A percentile compares a stretch with the other conserved stretches of the same genome.
phyloP scores from a whole-genome alignment of 2,329 filamentous ascomycete species.

The Aspergillus oerlinghausenensis region DNA sequence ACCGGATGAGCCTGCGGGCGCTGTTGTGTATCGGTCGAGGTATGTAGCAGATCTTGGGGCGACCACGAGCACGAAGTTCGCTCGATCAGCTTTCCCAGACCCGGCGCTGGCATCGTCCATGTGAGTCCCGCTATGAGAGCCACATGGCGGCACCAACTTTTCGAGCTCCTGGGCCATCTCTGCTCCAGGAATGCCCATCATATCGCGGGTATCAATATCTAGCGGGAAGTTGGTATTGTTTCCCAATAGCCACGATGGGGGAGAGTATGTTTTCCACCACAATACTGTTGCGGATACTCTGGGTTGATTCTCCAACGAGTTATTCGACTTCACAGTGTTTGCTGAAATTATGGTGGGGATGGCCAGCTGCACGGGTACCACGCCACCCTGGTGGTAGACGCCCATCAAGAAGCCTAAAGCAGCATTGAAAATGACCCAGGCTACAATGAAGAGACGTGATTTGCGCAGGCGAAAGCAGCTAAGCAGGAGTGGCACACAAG shows the following conservation, averaged over 20 bases:
- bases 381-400: conserved; percentile 51
- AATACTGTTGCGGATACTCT: conserved; percentile 36
- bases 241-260: conserved; percentile 49
- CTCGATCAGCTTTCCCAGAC: neutral
- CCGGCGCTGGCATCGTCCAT: neutral
- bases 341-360: conserved; percentile 37
- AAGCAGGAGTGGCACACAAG: conserved; percentile 48
- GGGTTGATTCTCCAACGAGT: conserved; percentile 4
- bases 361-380: conserved; percentile 47
- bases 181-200: conserved; percentile 45
- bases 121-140: conserved; percentile 13
- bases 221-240: conserved; percentile 25
- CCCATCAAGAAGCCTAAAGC: conserved; percentile 48
- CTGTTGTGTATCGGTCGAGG: conserved; percentile 34
- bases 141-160: conserved; percentile 28
- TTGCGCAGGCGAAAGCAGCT: conserved; percentile 43
- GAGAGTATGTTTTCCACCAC: conserved; percentile 55
- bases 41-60: conserved; percentile 43
- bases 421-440: conserved; percentile 48
- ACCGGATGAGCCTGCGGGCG: conserved; percentile 13
- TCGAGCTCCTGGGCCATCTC: conserved; percentile 39
- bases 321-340: conserved; percentile 15
- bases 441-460: conserved; percentile 37
- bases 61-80: conserved; percentile 37
- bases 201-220: conserved; percentile 40